A percentile compares a stretch with the other conserved stretches of the same genome.
phyloP scores from a whole-genome alignment of 1,284 basidiomycete species.

The Meripilus lineatus region DNA sequence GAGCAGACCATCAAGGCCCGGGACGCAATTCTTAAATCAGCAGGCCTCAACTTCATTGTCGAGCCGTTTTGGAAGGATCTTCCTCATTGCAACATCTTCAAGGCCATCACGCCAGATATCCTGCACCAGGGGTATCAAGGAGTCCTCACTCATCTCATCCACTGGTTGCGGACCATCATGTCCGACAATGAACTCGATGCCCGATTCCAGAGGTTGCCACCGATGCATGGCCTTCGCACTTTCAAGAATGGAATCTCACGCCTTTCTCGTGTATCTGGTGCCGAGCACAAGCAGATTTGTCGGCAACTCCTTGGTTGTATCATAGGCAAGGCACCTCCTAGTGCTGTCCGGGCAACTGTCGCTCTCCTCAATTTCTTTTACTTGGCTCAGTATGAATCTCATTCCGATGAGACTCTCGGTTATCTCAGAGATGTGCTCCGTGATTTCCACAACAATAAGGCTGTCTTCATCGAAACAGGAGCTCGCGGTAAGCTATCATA shows the following conservation, averaged over 20 bases:
- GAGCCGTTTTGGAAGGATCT: slow-evolving; percentile 34
- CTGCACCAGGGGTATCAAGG: slow-evolving; percentile 20
- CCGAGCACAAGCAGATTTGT: slow-evolving; percentile 19
- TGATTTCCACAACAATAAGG: slow-evolving; percentile 27
- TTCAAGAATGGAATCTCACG: slow-evolving; percentile 36
- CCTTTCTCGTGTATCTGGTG: slow-evolving; percentile 14
- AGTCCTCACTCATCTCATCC: slow-evolving; percentile 32
- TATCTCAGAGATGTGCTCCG: slow-evolving; percentile 17
- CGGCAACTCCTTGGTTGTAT: slow-evolving; percentile 16
- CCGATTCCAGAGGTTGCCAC: slow-evolving; percentile 25
- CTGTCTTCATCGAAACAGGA: slow-evolving; percentile 21
- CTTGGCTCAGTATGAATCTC: slow-evolving; percentile 23
- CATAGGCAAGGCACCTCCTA: slow-evolving; percentile 6
- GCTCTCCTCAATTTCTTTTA: slow-evolving; percentile 23
- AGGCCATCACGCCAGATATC: slow-evolving; percentile 29
- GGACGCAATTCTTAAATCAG: no score
- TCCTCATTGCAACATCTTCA: slow-evolving; percentile 29
- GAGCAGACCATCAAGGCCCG: not conserved
- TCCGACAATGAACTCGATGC: slow-evolving; percentile 31
- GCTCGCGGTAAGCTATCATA: slow-evolving; percentile 17
- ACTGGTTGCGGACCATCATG: slow-evolving; percentile 21
- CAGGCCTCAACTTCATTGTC: slow-evolving; percentile 10
- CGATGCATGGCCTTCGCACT: slow-evolving; percentile 30
- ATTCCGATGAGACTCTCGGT: slow-evolving; percentile 18
- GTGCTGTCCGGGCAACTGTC: slow-evolving; percentile 15